Conservation (phyloP, 2,329 filamentous ascomycete species). For the Bertia moriformis region DNA sequence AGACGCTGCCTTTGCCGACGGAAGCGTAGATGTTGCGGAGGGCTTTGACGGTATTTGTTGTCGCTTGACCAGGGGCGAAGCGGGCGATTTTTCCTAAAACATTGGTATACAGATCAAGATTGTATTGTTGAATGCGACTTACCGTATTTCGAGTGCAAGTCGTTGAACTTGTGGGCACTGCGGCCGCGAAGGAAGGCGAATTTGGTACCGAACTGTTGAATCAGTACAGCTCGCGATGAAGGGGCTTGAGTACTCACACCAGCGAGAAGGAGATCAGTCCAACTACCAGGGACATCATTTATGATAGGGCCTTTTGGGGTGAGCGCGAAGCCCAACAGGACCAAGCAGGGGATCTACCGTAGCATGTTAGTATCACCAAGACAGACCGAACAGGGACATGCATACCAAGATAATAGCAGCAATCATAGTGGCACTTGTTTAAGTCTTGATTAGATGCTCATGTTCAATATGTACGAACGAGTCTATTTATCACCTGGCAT, state of each 20-base stretch:
- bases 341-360: not conserved
- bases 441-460: too few species aligned
- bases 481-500: too few species aligned
- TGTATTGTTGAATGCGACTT: too few species aligned
- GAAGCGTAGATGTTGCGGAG: constrained; percentile 10
- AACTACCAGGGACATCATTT: not conserved
- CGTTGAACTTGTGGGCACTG: not conserved
- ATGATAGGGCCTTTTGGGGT: not conserved
- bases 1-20: constrained; percentile 4
- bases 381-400: not conserved
- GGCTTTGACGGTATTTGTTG: constrained; percentile 10
- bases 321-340: not conserved
- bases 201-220: not conserved
- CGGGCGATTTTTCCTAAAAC: constrained; percentile 9
- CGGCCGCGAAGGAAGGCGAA: not conserved
- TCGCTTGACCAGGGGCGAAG: constrained; percentile 10
- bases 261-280: not conserved
- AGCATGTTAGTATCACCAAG: too few species aligned
- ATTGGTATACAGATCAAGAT: too few species aligned
- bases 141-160: not conserved
- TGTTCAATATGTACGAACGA: too few species aligned
- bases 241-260: not conserved
- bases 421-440: too few species aligned
- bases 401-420: not conserved
- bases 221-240: not conserved